Evolutionary conservation across 805 yeast genomes (phyloP), one percentile per base, ranked within the genome.

Genomic region (Metschnikowia sp.): DNA sequence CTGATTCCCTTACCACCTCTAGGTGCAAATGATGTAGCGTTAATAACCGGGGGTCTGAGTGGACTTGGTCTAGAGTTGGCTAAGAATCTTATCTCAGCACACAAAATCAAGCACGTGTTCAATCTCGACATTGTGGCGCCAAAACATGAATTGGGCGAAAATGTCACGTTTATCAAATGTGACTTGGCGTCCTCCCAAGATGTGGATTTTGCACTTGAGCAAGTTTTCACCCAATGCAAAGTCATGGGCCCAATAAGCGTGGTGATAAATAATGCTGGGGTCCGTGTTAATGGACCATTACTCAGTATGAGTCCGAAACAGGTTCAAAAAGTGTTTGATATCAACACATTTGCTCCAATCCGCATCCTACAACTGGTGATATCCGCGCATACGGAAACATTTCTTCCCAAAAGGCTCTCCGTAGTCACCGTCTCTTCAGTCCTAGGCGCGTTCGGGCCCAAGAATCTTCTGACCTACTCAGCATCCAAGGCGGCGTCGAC

Each of bases 21-120:
- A 4, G 47, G 48, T 7, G 18, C 7, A 26, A 13, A 15, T 9
- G 58, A 53, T 28, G 48, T 50, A 26, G 73, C 75, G 2, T 39
- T 77, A 26, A 61, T 78, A 6, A 78, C 83, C 0, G 84, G 84
- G 0, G 83, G 82, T 0, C 63, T 76, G 12, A 54, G 60, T 31
- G 83, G 84, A 0, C 59, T 79, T n/a, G 84, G 84, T 0, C 52
- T 56, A 2, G 74, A 69, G 40, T 55, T 77, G 4, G 74, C 68
- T 3, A 53, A 54, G 32, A 40, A 22, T 15, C 52, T 77, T 3
- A 35, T 45, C 10, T 30, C 61, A 29, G 30, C 32, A 10, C 43
- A 47, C 28, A 51, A 49, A 3, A 42, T 49, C 22, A 58, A 50
- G 13, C 57, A 50, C 18, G 62, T 75, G 11, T 52, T 58, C 37